Evolutionary conservation across 305 asterid genomes (phyloP), one percentile per base, ranked within the genome.

Genomic region (Fraxinus albicans): DNA sequence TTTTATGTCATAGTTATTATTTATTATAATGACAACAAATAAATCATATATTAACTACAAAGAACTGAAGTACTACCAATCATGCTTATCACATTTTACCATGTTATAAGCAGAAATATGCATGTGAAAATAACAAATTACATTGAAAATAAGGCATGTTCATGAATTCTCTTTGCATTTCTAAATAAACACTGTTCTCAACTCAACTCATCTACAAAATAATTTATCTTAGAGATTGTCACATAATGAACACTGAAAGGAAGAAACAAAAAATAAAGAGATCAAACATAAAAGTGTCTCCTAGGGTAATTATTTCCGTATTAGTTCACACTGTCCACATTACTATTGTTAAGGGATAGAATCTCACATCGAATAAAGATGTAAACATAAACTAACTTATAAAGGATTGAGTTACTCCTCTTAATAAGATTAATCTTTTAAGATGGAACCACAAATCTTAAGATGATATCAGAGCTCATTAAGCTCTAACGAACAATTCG

Each of bases 51-150:
- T 74, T 73, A 44, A 77, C 63, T 15, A 73, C 73, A 44, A 83
- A 74, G 81, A 81, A 69, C 79, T 79, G 77, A 83, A 53, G 15
- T 65, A 74, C 78, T 81, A 44, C 77, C 63, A 33, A 73, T 73
- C 78, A 82, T 76, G 82, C 84, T 75, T 55, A 83, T 76, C 50
- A 85, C 77, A 73, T 74, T 53, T 36, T 73, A 81, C 44, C 38
- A 76, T 67, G 35, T 60, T 72, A 23, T 73, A 42, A 31, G 74
- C 87, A 83, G 79, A 38, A 25, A 69, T 76, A n/a, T 19, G 34
- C 67, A 77, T 29, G 60, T 65, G 83, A 76, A 44, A 35, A 79
- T 40, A 55, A 12, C 17, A 76, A 23, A 74, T 33, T 17, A 70
- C 65, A 74, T 17, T 12, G 44, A 79, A 63, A 76, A 35, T 47